A percentile compares a stretch with the other conserved stretches of the same genome.
Conservation (phyloP, 805 yeast genomes). For the Teunomyces pallodes region DNA sequence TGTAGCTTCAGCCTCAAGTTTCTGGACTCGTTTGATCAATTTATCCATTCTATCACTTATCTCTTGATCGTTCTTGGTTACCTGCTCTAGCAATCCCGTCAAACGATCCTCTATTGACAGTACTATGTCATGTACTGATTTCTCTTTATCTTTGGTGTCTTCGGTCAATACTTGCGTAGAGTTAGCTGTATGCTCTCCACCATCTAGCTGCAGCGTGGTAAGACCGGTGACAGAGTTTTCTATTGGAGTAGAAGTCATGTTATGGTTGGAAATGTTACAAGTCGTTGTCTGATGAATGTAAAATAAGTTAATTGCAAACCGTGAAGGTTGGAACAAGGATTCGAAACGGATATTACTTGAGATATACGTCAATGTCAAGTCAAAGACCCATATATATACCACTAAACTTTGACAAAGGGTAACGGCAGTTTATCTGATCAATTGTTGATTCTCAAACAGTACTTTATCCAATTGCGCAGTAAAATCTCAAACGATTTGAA, state of each 20-base stretch:
- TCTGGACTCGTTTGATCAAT: slow-evolving; percentile 18
- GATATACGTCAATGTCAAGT: too few species aligned
- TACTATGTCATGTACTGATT: slow-evolving; percentile 32
- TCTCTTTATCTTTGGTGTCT: background rate
- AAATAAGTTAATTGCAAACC: too few species aligned
- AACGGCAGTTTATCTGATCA: too few species aligned
- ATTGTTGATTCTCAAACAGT: too few species aligned
- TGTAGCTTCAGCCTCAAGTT: slow-evolving; percentile 7
- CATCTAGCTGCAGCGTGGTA: slow-evolving; percentile 32
- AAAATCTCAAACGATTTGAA: background rate
- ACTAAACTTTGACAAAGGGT: background rate
- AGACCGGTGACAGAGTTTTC: slow-evolving; percentile 22
- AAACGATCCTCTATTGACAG: slow-evolving; percentile 29
- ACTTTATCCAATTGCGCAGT: too few species aligned
- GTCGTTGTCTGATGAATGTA: background rate
- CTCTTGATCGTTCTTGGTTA: slow-evolving; percentile 29
- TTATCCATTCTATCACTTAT: slow-evolving; percentile 24
- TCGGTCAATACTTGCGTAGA: background rate
- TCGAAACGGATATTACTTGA: too few species aligned
- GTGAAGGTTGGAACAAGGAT: too few species aligned
- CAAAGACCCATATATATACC: background rate
- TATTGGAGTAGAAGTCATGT: slow-evolving; percentile 1
- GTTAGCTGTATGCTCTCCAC: slow-evolving; percentile 19
- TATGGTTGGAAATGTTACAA: background rate
- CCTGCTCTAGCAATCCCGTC: slow-evolving; percentile 15